A percentile compares a stretch with the other conserved stretches of the same genome.
phyloP scores from a whole-genome alignment of 2,329 filamentous ascomycete species.

The Tolypocladium nubicola region DNA sequence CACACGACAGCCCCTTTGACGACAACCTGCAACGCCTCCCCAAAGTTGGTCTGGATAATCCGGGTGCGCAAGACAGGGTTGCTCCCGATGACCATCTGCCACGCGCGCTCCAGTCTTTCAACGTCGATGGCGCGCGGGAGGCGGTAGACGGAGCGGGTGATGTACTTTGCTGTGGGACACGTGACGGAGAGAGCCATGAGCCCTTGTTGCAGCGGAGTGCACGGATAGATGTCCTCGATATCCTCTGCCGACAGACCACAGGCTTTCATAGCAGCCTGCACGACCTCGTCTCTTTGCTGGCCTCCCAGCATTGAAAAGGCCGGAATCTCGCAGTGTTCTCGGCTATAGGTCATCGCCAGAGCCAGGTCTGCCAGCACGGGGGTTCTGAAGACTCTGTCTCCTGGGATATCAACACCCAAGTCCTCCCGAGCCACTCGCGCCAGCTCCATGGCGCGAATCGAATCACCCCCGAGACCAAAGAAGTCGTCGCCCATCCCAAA shows the following conservation, averaged over 20 bases:
- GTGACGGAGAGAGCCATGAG: constrained; percentile 19
- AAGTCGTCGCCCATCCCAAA: constrained; percentile 23
- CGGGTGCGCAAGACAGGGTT: constrained; percentile 1
- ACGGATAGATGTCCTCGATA: constrained; percentile 24
- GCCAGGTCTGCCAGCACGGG: constrained; percentile 3
- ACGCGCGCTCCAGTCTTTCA: constrained; percentile 1
- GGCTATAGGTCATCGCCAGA: background rate
- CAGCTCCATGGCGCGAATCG: constrained; percentile 31
- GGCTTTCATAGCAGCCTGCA: background rate
- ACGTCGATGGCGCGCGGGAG: constrained; percentile 4
- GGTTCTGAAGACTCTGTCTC: constrained; percentile 5
- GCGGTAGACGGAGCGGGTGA: constrained; percentile 7
- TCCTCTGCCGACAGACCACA: background rate
- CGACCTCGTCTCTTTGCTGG: background rate
- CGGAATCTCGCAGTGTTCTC: background rate
- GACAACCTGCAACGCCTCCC: constrained; percentile 1
- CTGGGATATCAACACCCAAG: background rate
- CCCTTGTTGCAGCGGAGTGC: constrained; percentile 24
- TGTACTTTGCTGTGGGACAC: constrained; percentile 9
- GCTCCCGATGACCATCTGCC: background rate
- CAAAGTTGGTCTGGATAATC: background rate
- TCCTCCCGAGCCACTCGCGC: constrained; percentile 21
- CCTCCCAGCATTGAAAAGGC: constrained; percentile 3
- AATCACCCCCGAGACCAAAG: constrained; percentile 32
- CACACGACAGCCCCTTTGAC: background rate